Evolutionary conservation across 2,329 filamentous ascomycete species (phyloP).

Genomic region (Zasmidium citrigriseum): DNA sequence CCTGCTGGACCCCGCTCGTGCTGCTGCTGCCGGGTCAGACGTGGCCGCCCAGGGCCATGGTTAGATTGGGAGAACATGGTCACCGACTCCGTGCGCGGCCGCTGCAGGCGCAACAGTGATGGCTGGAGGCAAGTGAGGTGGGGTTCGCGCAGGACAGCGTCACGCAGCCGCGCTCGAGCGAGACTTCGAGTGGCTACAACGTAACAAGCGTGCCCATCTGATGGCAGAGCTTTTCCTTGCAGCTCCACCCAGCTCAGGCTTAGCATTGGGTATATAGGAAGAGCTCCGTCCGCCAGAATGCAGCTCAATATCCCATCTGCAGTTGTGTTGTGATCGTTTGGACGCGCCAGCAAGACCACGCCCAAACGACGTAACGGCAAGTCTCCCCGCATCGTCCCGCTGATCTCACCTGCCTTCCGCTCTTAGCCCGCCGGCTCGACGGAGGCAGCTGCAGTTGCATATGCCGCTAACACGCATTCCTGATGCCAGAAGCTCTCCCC

Average conservation of each 20-base stretch:
- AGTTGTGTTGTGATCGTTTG: not conserved
- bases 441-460: conserved; percentile 2
- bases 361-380: not conserved
- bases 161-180: conserved; percentile 1
- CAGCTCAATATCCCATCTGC: not conserved
- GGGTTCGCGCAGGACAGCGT: not conserved
- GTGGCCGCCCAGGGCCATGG: not conserved
- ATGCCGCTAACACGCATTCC: conserved; percentile 12
- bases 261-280: not conserved
- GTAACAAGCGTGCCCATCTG: not conserved
- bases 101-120: too few species aligned
- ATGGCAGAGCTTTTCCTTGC: conserved; percentile 2
- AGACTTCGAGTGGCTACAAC: not conserved
- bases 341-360: not conserved
- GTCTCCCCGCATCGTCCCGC: conserved; percentile 9
- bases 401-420: conserved; percentile 1
- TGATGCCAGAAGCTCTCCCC: conserved; percentile 9
- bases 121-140: not conserved
- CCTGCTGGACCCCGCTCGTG: conserved; percentile 6
- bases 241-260: not conserved
- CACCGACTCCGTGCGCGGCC: too few species aligned
- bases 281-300: not conserved
- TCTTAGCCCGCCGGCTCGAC: conserved; percentile 7
- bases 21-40: not conserved
- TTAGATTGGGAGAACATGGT: conserved; percentile 2